Base-by-base conservation (phyloP, 1,284 basidiomycete genomes). In the Fomes fomentarius region DNA sequence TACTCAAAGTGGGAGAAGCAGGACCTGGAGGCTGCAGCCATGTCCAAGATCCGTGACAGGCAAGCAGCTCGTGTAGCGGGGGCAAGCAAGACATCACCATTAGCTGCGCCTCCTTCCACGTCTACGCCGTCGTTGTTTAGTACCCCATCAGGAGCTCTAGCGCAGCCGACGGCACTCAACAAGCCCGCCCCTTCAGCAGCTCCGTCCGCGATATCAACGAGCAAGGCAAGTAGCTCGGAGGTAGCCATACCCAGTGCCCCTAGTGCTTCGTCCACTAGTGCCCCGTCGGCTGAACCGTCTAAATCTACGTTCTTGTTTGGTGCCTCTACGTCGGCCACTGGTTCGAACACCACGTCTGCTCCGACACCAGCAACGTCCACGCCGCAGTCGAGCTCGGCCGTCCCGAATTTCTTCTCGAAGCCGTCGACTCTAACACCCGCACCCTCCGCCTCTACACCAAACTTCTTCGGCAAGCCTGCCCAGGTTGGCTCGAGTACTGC, bases 1-100 rank as follows among this genome's bases (percentile, higher is more conserved):
- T 86, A 83, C 60, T 87, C 87, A 1, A 90, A 89, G 68, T 89
- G 87, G 86, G 89, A 91, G 69, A 91, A 90, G 59, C 89, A 91
- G 66, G 89, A 91, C 62, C 67, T 89, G 33, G 89, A 91, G 62
- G 89, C 89, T 4, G 80, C 81, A 45, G 85, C 88, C n/a, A 85
- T 91, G 79, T 78, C 80, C 31, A 71, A 66, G 63, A 66, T 67
- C 24, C 63, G 65, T 41, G 67, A 69, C 57, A 68, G 65, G 52
- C 61, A 59, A 26, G 44, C 35, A 14, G 43, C 48, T 12, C 42
- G 35, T 26, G 24, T n/a, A 15, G 24, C 31, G 31, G 60, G 68
- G 33, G 60, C 66, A 11, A 63, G 63, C 40, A 54, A 64, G 35
- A 56, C 69, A 4, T 24, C 38, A 17, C 22, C 62, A 2, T 22